Evolutionary conservation across 352 stramenopile species (phyloP).

Genomic region (Phytophthora tentaculata): DNA sequence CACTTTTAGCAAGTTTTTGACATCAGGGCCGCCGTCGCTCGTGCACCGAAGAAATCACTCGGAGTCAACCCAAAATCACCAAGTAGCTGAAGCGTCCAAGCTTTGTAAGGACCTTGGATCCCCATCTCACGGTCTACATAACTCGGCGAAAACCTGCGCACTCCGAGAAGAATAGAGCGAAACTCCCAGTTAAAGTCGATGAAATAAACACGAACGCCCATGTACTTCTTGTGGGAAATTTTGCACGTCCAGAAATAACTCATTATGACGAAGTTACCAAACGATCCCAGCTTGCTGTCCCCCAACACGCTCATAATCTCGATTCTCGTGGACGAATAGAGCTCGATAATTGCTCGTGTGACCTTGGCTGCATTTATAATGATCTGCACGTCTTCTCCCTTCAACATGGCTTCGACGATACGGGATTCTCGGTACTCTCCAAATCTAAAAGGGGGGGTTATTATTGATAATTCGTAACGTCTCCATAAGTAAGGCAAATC

Average conservation of each 20-base stretch:
- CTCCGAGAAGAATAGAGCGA: not conserved
- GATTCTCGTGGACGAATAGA: not conserved
- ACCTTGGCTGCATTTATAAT: not conserved
- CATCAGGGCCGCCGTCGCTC: not conserved
- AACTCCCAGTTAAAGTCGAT: not conserved
- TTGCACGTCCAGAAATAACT: not conserved
- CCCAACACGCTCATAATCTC: not conserved
- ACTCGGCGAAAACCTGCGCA: too few relatives aligned
- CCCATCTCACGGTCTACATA: too few relatives aligned
- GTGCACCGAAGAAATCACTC: not conserved
- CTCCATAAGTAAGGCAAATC: not conserved
- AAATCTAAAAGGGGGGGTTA: not conserved
- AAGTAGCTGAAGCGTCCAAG: too few relatives aligned
- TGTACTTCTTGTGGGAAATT: not conserved
- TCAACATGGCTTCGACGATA: not conserved
- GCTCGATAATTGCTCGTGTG: not conserved
- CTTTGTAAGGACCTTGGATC: too few relatives aligned
- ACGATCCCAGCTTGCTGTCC: too few relatives aligned
- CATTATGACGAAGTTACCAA: not conserved
- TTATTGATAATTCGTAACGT: not conserved
- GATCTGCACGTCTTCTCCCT: not conserved
- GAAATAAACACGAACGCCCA: not conserved
- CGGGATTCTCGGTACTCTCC: not conserved
- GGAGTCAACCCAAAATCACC: not conserved
- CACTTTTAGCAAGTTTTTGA: not conserved